Conservation (phyloP, 2,329 filamentous ascomycete genomes). For the Cordyceps fumosorosea region DNA sequence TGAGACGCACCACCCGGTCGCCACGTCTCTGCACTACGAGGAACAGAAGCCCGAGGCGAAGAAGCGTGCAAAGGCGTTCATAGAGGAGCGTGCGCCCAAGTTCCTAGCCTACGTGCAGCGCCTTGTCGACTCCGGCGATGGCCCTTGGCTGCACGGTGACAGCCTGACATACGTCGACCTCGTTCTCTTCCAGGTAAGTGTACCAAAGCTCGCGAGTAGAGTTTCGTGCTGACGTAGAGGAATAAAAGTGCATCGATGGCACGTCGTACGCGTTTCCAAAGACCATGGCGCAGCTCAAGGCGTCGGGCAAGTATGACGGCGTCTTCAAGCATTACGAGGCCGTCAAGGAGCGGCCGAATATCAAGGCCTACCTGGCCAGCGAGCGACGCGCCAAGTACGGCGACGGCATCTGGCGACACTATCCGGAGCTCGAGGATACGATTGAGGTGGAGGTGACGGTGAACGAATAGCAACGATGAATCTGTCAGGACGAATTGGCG, state of each 20-base stretch:
- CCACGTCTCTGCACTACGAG: conserved; percentile 57
- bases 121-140: conserved; percentile 47
- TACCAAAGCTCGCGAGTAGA: not conserved
- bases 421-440: conserved; percentile 60
- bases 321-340: conserved; percentile 60
- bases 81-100: conserved; percentile 60
- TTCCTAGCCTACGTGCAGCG: conserved; percentile 66
- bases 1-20: conserved; percentile 69
- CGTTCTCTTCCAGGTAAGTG: conserved; percentile 61
- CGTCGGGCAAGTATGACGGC: conserved; percentile 48
- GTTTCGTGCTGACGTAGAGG: not conserved
- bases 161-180: conserved; percentile 65
- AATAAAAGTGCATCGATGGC: conserved; percentile 45
- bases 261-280: conserved; percentile 64
- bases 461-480: not conserved
- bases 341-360: conserved; percentile 54
- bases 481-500: not conserved
- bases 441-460: not conserved
- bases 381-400: conserved; percentile 55
- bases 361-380: conserved; percentile 65
- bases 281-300: conserved; percentile 49
- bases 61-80: conserved; percentile 50
- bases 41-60: conserved; percentile 66
- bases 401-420: conserved; percentile 63
- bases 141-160: conserved; percentile 60